Evolutionary conservation across 495 filamentous ascomycete genomes (phyloP).

Genomic region (Baudoinia panamericana): DNA sequence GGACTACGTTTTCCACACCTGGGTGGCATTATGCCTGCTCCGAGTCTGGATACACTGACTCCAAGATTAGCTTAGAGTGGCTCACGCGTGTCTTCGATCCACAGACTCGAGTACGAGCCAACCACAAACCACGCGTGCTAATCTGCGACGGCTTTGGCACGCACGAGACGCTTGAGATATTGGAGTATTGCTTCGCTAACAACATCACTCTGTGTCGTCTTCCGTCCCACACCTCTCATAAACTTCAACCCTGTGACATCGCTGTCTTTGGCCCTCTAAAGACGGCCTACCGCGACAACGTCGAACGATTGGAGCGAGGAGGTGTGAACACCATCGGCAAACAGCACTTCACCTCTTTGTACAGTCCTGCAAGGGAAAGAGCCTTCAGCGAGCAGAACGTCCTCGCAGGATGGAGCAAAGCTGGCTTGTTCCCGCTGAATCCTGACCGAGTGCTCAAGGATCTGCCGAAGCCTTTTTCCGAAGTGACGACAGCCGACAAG

Average conservation of each 20-base stretch:
- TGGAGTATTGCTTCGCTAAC: conserved; percentile 19
- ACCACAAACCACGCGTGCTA: conserved; percentile 9
- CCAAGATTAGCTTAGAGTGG: conserved; percentile 14
- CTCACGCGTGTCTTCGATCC: conserved; percentile 11
- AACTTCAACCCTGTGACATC: conserved; percentile 15
- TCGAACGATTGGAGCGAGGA: conserved; percentile 12
- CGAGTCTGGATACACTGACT: conserved; percentile 12
- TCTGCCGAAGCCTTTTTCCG: not conserved
- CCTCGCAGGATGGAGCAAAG: conserved; percentile 2
- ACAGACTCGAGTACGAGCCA: conserved; percentile 7
- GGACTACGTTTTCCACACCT: conserved; percentile 10
- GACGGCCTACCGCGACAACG: conserved; percentile 13
- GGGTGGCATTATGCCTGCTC: conserved; percentile 15
- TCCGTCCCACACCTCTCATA: conserved; percentile 17
- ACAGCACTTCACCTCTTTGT: conserved; percentile 15
- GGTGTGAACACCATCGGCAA: conserved; percentile 10
- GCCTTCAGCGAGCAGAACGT: conserved; percentile 1
- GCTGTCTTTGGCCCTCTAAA: conserved; percentile 11
- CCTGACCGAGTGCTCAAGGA: conserved; percentile 1
- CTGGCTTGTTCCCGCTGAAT: conserved; percentile 4
- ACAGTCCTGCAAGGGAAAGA: conserved; percentile 11
- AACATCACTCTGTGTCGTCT: conserved; percentile 15
- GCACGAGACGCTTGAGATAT: conserved; percentile 15
- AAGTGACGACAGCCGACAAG: not conserved
- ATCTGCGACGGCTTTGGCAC: conserved; percentile 16